Conservation (phyloP, 768 basidiomycete genomes). For the Cubamyces lactineus region DNA sequence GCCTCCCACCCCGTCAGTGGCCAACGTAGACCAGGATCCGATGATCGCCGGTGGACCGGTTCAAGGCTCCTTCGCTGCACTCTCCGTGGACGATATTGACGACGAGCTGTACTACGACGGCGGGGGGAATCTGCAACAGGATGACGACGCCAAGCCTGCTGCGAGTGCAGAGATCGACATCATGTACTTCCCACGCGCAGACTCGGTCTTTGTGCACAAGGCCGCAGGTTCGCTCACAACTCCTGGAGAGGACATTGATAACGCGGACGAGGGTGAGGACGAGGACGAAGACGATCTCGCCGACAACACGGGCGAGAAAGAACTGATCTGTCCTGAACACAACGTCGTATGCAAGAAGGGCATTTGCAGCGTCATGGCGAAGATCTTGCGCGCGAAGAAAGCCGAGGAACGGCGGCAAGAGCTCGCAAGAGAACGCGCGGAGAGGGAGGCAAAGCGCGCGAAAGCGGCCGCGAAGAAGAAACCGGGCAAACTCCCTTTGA, state of each 20-base stretch:
- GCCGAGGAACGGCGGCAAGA: conserved; percentile 28
- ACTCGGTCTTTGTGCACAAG: background rate
- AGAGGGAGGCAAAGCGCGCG: background rate
- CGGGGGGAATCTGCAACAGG: background rate
- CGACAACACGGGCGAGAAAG: background rate
- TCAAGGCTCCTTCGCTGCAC: background rate
- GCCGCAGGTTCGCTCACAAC: background rate
- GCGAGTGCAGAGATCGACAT: background rate
- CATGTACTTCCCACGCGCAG: background rate
- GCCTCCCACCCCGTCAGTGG: background rate
- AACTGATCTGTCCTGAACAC: conserved; percentile 35
- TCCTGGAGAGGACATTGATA: background rate
- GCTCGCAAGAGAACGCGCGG: conserved; percentile 19
- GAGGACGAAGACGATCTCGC: background rate
- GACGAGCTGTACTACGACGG: background rate
- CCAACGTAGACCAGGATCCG: too few relatives aligned
- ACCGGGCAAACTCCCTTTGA: background rate
- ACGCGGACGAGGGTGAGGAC: background rate
- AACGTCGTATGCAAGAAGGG: conserved; percentile 41
- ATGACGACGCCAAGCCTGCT: background rate
- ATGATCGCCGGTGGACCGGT: background rate
- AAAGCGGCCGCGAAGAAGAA: conserved; percentile 9
- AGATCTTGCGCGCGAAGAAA: conserved; percentile 28
- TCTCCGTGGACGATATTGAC: conserved; percentile 8
- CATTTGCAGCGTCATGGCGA: conserved; percentile 40